Base-by-base conservation (phyloP, 2,329 filamentous ascomycete species). In the Sclerotinia sclerotiorum region DNA sequence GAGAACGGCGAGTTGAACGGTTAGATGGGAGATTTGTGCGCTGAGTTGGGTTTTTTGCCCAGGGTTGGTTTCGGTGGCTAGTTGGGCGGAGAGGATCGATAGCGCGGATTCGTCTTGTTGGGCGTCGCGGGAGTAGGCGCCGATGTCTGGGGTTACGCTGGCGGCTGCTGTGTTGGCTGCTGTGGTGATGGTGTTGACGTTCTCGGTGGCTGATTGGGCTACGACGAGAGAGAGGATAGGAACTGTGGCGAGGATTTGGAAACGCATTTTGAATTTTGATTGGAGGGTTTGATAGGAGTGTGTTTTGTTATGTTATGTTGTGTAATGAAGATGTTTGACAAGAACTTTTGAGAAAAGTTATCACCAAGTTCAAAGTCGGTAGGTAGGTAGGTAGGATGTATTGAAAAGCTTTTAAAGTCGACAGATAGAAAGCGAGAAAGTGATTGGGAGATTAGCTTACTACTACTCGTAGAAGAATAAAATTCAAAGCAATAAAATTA, bases 211-310 rank as follows among this genome's bases (percentile, higher is more conserved):
- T 46, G 64, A 67, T 42, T 67, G 64, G 2, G 64, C 64, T 24
- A 58, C 10, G 44, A 44, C 46, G 5, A 67, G 24, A 17, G 64
- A 60, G 52, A 67, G n/a, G 35, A 67, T 44, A 11, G 64, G 19
- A 49, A 61, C n/a, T 7, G 21, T 6, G 17, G 64, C 29, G 64
- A 67, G 64, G 19, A 61, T 49, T 67, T 67, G 54, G 64, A 61
- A 67, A 67, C 64, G 64, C 64, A 67, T 67, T 42, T 67, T 61
- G 44, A 32, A n/a, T 49, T 46, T 49, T 17, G 29, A 4, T 54
- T 19, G 24, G 21, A 13, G 35, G 44, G 32, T 27, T 24, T 24
- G 54, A 5, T 21, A 21, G 27, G 10, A n/a, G 27, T 55, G 15
- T 21, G 35, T 35, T 35, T 35, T 35, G 35, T 54, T 21, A 17